Evolutionary conservation across 192 early-diverging fungal species (phyloP).

Genomic region (Piromyces sp.): DNA sequence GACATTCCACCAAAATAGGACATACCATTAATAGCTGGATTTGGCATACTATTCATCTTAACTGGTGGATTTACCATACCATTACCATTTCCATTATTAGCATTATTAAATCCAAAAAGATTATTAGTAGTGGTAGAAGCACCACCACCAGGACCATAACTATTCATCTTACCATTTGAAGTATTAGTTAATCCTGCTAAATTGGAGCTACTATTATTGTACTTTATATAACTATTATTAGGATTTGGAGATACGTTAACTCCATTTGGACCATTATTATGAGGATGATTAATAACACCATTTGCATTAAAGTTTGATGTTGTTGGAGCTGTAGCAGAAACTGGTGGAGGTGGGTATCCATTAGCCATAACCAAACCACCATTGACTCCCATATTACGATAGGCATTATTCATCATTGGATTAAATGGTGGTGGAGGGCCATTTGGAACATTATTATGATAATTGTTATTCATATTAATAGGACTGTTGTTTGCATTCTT

Average conservation of each 20-base stretch:
- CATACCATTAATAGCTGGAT: not conserved
- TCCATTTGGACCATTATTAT: not conserved
- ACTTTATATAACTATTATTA: not conserved
- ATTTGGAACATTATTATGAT: not conserved
- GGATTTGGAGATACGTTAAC: not conserved
- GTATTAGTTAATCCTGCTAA: not conserved
- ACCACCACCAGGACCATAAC: not conserved
- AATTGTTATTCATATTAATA: not conserved
- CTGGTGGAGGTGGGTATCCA: not conserved
- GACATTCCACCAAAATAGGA: not conserved
- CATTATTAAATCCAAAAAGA: not conserved
- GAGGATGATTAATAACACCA: not conserved
- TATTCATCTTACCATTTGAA: not conserved
- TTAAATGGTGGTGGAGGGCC: not conserved
- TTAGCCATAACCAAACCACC: not conserved
- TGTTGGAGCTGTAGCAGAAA: not conserved
- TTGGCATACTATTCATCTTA: not conserved
- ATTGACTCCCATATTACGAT: not conserved
- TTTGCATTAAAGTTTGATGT: not conserved
- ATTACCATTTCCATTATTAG: not conserved
- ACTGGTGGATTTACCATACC: not conserved
- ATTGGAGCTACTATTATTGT: not conserved
- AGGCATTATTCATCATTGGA: not conserved
- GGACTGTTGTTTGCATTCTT: slow-evolving; percentile 4
- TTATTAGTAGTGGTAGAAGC: not conserved